Base-by-base conservation (phyloP, 2,329 filamentous ascomycete genomes). In the Colletotrichum cuscutae region DNA sequence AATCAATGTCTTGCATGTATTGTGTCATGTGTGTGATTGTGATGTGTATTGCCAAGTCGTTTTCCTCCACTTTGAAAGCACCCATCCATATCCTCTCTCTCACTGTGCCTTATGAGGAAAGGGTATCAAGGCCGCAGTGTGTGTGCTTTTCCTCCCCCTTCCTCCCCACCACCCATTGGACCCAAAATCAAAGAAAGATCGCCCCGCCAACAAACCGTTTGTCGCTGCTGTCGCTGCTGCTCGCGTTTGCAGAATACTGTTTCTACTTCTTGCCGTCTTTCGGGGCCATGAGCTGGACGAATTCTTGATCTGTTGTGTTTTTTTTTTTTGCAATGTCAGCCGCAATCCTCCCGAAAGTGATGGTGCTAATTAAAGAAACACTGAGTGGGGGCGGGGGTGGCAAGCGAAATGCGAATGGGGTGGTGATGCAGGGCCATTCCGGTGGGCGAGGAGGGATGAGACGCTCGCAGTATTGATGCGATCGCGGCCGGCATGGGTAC, bases 211-310 rank as follows among this genome's bases (percentile, higher is more conserved):
- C 65, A 11, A 72, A 56, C 11, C 53, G 19, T 62, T 15, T 30
- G 24, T 37, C 49, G 49, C 32, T 42, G 26, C 52, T 64, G 22
- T 30, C 19, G 22, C 15, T 42, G 15, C n/a, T 32, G 19, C 4
- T 30, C 9, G 22, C 22, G n/a, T 35, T 11, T 37, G 19, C 42
- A 49, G 42, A 49, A 1, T 37, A 1, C 28, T 12, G 9, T 37
- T 35, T 30, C 32, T 69, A 72, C n/a, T 69, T 69, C 54, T 60
- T 72, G 26, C 24, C 12, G 46, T 75, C 72, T 54, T 75, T 75
- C 37, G 74, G 74, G 22, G 71, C 71, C 74, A 75, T 75, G 63
- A 75, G 74, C 30, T 75, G 74, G 54, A 75, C 74, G 42, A 75
- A 75, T 59, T 75, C 74, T 26, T 75, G 74, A 63, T 75, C 74